Percentiles rank a stretch among this genome's conserved stretches.
phyloP scores from a whole-genome alignment of 2,329 filamentous ascomycete genomes.

The Penicillium sp. region DNA sequence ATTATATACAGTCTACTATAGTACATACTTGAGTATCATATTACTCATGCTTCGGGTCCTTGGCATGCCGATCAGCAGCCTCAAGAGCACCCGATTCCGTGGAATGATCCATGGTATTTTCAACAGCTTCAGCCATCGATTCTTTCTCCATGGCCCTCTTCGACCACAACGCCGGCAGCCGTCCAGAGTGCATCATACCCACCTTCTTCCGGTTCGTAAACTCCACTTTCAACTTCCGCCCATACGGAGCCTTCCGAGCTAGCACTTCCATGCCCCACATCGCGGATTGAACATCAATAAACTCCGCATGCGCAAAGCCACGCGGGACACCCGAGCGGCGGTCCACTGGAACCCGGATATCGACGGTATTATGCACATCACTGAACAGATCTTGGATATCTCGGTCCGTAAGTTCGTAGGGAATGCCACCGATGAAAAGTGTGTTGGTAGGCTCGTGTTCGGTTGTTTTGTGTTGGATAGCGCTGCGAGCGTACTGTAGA shows the following conservation, averaged over 20 bases:
- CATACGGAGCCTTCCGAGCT: conserved; percentile 60
- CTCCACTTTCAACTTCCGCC: conserved; percentile 65
- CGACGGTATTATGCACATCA: conserved; percentile 66
- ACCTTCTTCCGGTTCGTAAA: conserved; percentile 46
- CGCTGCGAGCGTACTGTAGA: conserved; percentile 57
- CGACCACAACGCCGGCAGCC: background rate
- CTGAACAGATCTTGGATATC: conserved; percentile 79
- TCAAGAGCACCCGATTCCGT: background rate
- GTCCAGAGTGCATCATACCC: background rate
- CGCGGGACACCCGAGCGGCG: conserved; percentile 75
- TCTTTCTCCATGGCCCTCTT: background rate
- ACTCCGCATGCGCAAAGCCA: conserved; percentile 84
- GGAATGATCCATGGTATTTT: background rate
- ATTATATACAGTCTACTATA: background rate
- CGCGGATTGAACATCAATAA: conserved; percentile 68
- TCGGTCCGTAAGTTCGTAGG: conserved; percentile 79
- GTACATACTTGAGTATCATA: background rate
- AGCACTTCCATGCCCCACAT: conserved; percentile 58
- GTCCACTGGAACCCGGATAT: conserved; percentile 81
- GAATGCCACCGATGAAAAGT: conserved; percentile 82
- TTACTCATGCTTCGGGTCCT: background rate
- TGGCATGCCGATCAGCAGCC: background rate
- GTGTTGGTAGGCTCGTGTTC: conserved; percentile 55
- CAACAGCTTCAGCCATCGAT: background rate
- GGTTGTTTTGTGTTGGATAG: conserved; percentile 21